Percentiles rank a stretch among this genome's conserved stretches.
Evolutionary conservation across 805 yeast genomes (phyloP).

Genomic region (Barnettozyma vustinii): DNA sequence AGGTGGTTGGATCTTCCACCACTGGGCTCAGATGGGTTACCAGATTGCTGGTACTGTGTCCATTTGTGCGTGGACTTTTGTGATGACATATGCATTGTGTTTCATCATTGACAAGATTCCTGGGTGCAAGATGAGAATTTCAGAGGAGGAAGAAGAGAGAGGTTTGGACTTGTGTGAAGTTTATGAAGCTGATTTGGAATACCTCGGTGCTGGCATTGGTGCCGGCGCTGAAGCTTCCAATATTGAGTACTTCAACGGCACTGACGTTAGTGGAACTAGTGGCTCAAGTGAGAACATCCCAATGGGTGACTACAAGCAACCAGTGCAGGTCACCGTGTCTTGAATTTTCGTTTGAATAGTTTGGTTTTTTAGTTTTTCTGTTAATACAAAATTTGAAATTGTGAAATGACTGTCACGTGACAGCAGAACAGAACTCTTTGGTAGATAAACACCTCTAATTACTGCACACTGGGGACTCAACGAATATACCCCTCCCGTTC

Average conservation of each 20-base stretch:
- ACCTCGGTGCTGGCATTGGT: slow-evolving; percentile 19
- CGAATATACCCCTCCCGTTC: no score
- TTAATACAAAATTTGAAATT: no score
- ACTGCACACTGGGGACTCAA: no score
- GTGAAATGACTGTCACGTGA: no score
- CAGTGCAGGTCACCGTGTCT: not conserved
- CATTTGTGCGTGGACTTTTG: slow-evolving; percentile 40
- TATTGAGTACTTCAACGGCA: slow-evolving; percentile 15
- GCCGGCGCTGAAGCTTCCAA: slow-evolving; percentile 2
- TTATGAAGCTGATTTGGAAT: slow-evolving; percentile 39
- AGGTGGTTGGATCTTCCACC: slow-evolving; percentile 93
- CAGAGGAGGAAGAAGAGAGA: slow-evolving; percentile 42
- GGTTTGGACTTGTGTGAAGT: slow-evolving; percentile 48
- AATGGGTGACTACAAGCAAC: slow-evolving; percentile 7
- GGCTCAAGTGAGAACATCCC: slow-evolving; percentile 6
- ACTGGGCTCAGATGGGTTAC: slow-evolving; percentile 86
- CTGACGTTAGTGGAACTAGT: not conserved
- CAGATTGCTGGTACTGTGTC: slow-evolving; percentile 60
- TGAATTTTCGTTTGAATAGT: not conserved
- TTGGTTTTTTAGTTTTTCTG: not conserved
- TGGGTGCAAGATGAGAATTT: slow-evolving; percentile 40
- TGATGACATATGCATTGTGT: slow-evolving; percentile 38
- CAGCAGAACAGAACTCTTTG: no score
- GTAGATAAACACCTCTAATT: no score
- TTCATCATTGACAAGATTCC: slow-evolving; percentile 46